A percentile compares a stretch with the other conserved stretches of the same genome.
These are phyloP conservation scores for Achaetomiella virescens DNA, from an alignment of 495 filamentous ascomycete species.

Conservation along the genomic window DNA sequence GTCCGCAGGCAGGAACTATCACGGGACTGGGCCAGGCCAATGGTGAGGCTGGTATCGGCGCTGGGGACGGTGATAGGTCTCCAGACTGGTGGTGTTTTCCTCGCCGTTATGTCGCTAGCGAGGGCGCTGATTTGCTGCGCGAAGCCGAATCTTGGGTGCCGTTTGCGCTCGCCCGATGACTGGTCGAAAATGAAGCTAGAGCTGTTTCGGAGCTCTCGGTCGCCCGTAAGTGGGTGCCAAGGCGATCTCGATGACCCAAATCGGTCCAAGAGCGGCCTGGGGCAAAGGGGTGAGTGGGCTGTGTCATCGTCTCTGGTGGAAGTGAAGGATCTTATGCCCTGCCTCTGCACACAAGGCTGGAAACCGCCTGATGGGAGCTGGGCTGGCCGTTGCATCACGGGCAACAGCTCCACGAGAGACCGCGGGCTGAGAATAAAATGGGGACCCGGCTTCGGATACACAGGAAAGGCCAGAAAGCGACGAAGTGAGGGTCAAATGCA, in stretches of 20 bases:
- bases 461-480: background rate
- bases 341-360: slow-evolving; percentile 3
- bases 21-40: slow-evolving; percentile 45
- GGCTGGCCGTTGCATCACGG: slow-evolving; percentile 14
- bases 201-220: background rate
- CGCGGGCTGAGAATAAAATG: background rate
- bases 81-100: slow-evolving; percentile 31
- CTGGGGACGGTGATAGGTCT: slow-evolving; percentile 44
- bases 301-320: slow-evolving; percentile 3
- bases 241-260: slow-evolving; percentile 8
- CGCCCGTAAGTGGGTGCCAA: slow-evolving; percentile 15
- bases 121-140: slow-evolving; percentile 42
- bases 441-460: background rate
- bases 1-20: slow-evolving; percentile 45
- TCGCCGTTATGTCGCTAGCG: slow-evolving; percentile 29
- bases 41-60: slow-evolving; percentile 31
- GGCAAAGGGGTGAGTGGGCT: slow-evolving; percentile 24
- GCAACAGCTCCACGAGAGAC: background rate
- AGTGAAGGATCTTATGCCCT: slow-evolving; percentile 2
- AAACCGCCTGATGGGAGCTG: slow-evolving; percentile 2
- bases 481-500: too few relatives aligned
- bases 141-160: slow-evolving; percentile 14
- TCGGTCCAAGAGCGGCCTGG: slow-evolving; percentile 11
- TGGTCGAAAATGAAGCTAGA: slow-evolving; percentile 23
- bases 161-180: slow-evolving; percentile 32